A percentile compares a stretch with the other conserved stretches of the same genome.
Evolutionary conservation across 2,329 filamentous ascomycete species (phyloP).

Genomic region (Sclerotinia subarctica): DNA sequence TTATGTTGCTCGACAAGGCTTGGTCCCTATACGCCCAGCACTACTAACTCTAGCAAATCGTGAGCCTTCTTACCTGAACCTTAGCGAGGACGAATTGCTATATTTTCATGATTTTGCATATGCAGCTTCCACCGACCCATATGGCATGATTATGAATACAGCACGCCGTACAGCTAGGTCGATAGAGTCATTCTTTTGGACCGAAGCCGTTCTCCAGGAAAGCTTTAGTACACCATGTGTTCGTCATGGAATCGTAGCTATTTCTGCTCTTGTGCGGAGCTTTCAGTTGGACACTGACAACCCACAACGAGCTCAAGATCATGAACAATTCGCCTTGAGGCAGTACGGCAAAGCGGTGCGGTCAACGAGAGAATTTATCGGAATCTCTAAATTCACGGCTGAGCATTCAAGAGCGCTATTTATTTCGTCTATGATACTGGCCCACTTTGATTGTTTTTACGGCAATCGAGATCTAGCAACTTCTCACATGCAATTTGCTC

Average conservation of each 20-base stretch:
- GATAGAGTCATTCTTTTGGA: slow-evolving; percentile 51
- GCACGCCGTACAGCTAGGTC: slow-evolving; percentile 5
- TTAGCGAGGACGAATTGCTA: slow-evolving; percentile 26
- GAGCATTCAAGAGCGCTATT: slow-evolving; percentile 23
- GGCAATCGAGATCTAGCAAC: slow-evolving; percentile 54
- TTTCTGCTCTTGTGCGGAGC: slow-evolving; percentile 30
- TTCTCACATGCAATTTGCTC: slow-evolving; percentile 46
- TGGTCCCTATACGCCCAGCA: slow-evolving; percentile 23
- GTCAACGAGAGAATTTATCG: slow-evolving; percentile 29
- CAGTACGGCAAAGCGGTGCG: slow-evolving; percentile 34
- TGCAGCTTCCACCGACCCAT: slow-evolving; percentile 24
- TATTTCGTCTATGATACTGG: slow-evolving; percentile 30
- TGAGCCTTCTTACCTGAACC: slow-evolving; percentile 16
- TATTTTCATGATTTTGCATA: slow-evolving; percentile 33
- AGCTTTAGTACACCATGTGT: slow-evolving; percentile 26
- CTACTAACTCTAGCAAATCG: slow-evolving; percentile 23
- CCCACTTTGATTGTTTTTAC: slow-evolving; percentile 33
- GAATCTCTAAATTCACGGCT: slow-evolving; percentile 5
- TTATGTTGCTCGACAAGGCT: slow-evolving; percentile 11
- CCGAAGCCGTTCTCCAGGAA: slow-evolving; percentile 26
- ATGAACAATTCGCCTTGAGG: slow-evolving; percentile 32
- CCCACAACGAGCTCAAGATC: slow-evolving; percentile 20
- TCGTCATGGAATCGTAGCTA: slow-evolving; percentile 34
- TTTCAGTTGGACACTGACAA: slow-evolving; percentile 12
- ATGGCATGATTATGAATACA: slow-evolving; percentile 12